Conservation (phyloP, 768 basidiomycete genomes). For the Leucogyrophana mollusca region DNA sequence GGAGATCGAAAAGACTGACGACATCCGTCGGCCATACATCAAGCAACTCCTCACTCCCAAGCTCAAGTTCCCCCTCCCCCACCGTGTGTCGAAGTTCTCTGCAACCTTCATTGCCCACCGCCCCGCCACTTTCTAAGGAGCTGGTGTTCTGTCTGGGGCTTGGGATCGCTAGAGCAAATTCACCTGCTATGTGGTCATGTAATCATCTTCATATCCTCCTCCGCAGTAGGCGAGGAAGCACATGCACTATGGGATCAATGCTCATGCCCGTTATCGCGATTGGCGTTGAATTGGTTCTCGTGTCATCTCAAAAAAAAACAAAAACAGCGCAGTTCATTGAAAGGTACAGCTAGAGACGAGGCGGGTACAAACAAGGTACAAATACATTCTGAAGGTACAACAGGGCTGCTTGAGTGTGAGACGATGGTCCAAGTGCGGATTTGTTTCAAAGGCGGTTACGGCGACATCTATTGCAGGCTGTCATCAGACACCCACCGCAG, state of each 20-base stretch:
- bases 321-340: neutral
- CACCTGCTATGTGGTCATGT: constrained; percentile 7
- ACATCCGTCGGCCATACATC: constrained; percentile 96
- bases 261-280: constrained; percentile 2
- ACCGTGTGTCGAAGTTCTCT: constrained; percentile 76
- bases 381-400: too few species aligned
- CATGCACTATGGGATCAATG: constrained; percentile 16
- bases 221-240: neutral
- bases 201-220: constrained; percentile 6
- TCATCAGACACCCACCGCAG: constrained; percentile 31
- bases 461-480: constrained; percentile 36
- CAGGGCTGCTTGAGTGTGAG: constrained; percentile 19
- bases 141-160: too few species aligned
- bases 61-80: constrained; percentile 97
- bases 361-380: too few species aligned
- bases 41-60: constrained; percentile 88
- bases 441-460: constrained; percentile 31
- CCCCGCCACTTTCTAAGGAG: constrained; percentile 66
- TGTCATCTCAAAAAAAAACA: too few species aligned
- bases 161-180: neutral
- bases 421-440: constrained; percentile 24
- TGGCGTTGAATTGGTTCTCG: constrained; percentile 2
- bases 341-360: too few species aligned
- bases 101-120: constrained; percentile 81
- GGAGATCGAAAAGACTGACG: constrained; percentile 89